Evolutionary conservation across 331 rosid species (phyloP).

Genomic region (Arachis monticola): DNA sequence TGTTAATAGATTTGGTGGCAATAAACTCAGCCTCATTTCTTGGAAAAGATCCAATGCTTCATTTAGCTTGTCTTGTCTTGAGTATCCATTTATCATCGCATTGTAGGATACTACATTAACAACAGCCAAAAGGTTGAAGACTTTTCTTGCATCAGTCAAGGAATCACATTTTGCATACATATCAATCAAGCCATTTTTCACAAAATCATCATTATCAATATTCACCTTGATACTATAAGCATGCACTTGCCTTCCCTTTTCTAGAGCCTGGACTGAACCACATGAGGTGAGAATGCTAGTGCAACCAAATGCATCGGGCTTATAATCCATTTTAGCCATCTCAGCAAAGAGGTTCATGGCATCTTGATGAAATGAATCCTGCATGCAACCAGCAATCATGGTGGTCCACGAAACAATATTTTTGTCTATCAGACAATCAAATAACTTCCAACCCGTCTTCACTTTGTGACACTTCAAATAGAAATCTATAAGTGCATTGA

Average conservation of each 20-base stretch:
- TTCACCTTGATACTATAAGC: slow-evolving; percentile 63
- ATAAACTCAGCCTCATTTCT: slow-evolving; percentile 61
- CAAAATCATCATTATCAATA: slow-evolving; percentile 69
- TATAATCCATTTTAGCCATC: slow-evolving; percentile 67
- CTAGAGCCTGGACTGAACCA: slow-evolving; percentile 65
- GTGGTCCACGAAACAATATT: slow-evolving; percentile 88
- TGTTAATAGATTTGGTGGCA: slow-evolving; percentile 67
- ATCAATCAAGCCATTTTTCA: slow-evolving; percentile 82
- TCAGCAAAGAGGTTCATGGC: slow-evolving; percentile 65
- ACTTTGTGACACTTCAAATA: slow-evolving; percentile 80
- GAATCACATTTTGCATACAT: slow-evolving; percentile 87
- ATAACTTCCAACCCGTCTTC: slow-evolving; percentile 57
- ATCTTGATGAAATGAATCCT: slow-evolving; percentile 70
- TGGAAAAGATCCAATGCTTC: slow-evolving; percentile 72
- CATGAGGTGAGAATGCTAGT: slow-evolving; percentile 84
- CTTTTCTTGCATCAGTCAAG: slow-evolving; percentile 66
- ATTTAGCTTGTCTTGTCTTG: slow-evolving; percentile 56
- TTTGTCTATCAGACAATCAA: slow-evolving; percentile 55
- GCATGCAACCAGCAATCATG: slow-evolving; percentile 92
- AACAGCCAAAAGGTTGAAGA: slow-evolving; percentile 56
- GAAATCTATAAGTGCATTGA: slow-evolving; percentile 77
- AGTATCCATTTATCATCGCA: slow-evolving; percentile 93
- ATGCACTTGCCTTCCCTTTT: slow-evolving; percentile 79
- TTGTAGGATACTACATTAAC: slow-evolving; percentile 75
- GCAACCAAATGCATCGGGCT: slow-evolving; percentile 75